These are phyloP conservation scores for Sporobolus alterniflorus DNA, from an alignment of 202 grass and related monocot genomes.

Conservation along the genomic window DNA sequence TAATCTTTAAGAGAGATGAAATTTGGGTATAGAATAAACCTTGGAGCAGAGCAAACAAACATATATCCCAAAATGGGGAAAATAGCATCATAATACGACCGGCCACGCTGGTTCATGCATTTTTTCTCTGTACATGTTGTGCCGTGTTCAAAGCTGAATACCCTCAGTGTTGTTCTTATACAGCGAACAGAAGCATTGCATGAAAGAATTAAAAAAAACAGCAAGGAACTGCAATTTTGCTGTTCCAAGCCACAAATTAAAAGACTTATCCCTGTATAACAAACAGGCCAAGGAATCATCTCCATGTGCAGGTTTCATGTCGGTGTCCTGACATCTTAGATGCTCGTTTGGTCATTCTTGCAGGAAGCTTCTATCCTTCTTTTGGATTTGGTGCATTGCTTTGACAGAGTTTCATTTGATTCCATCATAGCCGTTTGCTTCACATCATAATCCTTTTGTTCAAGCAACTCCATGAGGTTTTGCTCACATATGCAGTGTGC, in stretches of 20 bases:
- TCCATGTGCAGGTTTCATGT: background rate
- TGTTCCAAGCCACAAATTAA: constrained; percentile 21
- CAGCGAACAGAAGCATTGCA: constrained; percentile 14
- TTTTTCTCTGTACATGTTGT: background rate
- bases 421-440: background rate
- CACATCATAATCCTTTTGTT: background rate
- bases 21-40: too few species aligned
- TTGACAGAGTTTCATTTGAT: background rate
- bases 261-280: background rate
- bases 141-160: background rate
- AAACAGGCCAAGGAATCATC: constrained; percentile 1
- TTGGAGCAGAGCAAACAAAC: background rate
- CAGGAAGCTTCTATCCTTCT: background rate
- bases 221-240: too few species aligned
- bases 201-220: constrained; percentile 36
- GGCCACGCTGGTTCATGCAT: constrained; percentile 5
- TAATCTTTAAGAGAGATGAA: background rate
- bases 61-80: background rate
- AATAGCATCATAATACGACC: background rate
- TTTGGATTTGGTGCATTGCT: background rate
- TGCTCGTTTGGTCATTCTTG: background rate
- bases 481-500: background rate
- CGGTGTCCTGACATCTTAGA: background rate
- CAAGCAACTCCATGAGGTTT: constrained; percentile 18
- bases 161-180: constrained; percentile 27